Evolutionary conservation across 306 rosid species (phyloP).

Genomic region (Vicia villosa): DNA sequence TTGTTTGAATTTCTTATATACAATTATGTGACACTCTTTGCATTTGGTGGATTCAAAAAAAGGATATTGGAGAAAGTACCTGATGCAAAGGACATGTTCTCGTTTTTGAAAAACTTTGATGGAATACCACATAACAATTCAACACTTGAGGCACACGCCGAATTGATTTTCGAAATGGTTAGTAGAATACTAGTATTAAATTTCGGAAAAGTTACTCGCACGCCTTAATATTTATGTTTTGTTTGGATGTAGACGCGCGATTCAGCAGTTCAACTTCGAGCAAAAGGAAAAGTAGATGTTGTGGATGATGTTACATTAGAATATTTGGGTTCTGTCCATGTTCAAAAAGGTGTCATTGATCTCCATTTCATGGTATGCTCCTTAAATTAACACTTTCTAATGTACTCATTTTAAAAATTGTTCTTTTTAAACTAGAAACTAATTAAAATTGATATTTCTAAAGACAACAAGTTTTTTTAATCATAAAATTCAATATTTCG

Average conservation of each 20-base stretch:
- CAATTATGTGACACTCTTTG: background rate
- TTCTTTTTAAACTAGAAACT: background rate
- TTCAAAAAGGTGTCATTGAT: conserved; percentile 30
- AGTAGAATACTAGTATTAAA: background rate
- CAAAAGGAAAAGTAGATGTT: conserved; percentile 18
- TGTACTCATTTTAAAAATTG: background rate
- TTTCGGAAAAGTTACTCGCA: too few relatives aligned
- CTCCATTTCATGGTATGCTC: conserved; percentile 33
- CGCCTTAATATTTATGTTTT: background rate
- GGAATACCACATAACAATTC: conserved; percentile 39
- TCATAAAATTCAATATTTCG: background rate
- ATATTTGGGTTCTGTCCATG: conserved; percentile 33
- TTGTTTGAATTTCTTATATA: background rate
- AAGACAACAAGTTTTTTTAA: background rate
- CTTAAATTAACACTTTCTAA: background rate
- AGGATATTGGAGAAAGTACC: conserved; percentile 48
- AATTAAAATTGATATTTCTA: background rate
- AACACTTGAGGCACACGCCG: conserved; percentile 33
- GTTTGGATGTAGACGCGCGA: background rate
- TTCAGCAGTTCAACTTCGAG: conserved; percentile 35
- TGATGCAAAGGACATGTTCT: conserved; percentile 34
- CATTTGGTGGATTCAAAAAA: background rate
- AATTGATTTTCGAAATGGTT: conserved; percentile 44
- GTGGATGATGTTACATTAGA: conserved; percentile 4
- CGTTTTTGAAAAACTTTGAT: conserved; percentile 32